Base-by-base conservation (phyloP, 1,284 basidiomycete species). In the Malassezia dermatis region DNA sequence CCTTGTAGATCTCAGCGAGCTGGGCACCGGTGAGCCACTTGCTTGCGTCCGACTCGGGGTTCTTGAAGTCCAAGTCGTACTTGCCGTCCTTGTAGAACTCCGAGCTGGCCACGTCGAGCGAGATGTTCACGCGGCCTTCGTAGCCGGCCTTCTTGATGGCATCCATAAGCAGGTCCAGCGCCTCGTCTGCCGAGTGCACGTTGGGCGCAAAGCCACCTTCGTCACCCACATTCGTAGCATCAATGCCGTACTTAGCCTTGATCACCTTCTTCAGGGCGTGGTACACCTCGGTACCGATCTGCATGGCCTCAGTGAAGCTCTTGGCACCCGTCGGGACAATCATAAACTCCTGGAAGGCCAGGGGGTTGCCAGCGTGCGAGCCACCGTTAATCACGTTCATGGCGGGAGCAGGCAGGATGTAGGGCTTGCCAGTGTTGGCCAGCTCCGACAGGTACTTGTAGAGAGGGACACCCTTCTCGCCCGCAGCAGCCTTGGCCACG, bases 81-180 rank as follows among this genome's bases (percentile, higher is more conserved):
- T 96, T 96, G 76, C 91, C 93, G 21, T 96, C 90, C 84, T 96
- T 98, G 86, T 89, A 99, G 82, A 99, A 98, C 79, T 99, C 94
- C 76, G 93, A 98, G 19, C 91, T 95, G 59, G 94, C 93, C 62
- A 98, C 94, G 72, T 98, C 94, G 67, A 99, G 88, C 64, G 88
- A 93, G 76, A 99, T 98, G 80, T 95, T 89, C 78, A 99, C 85
- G 81, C 94, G 91, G 76, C 90, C 93, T 76, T 93, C 86, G 79
- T 96, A 98, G 42, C 94, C 94, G 41, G 93, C 91, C 80, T 89
- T 88, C 78, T 87, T 84, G 81, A 99, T 98, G 66, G 93, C 91
- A 77, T 93, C 89, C 49, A 83, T 82, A 62, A 99, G 83, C 73
- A 99, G 84, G 71, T 99, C 93, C 64, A 98, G 88, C 35, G 89